Evolutionary conservation across 1,284 basidiomycete species (phyloP).

Genomic region (Ceratobasidium sp.): DNA sequence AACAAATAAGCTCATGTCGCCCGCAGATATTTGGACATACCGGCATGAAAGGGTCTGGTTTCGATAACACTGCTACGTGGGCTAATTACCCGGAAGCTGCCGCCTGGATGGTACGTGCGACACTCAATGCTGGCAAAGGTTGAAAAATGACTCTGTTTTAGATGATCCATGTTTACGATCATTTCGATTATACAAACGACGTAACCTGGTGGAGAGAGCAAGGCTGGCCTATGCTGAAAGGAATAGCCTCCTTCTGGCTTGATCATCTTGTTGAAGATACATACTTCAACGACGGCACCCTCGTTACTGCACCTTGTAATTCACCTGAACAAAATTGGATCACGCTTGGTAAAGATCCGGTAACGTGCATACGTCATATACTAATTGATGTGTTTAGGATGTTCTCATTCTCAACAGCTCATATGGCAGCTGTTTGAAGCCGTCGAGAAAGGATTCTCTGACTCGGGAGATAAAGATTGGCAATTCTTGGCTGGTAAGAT

Average conservation of each 20-base stretch:
- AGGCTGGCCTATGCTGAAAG: conserved; percentile 67
- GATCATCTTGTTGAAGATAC: conserved; percentile 70
- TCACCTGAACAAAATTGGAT: conserved; percentile 75
- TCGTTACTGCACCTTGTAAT: conserved; percentile 74
- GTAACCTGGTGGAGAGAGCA: conserved; percentile 70
- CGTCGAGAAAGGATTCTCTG: conserved; percentile 68
- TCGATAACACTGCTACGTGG: conserved; percentile 62
- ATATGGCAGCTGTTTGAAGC: conserved; percentile 77
- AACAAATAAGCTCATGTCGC: conserved; percentile 13
- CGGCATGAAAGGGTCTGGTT: conserved; percentile 68
- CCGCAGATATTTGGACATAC: conserved; percentile 77
- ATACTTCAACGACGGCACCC: conserved; percentile 69
- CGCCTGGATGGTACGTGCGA: conserved; percentile 69
- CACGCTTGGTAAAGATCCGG: conserved; percentile 62
- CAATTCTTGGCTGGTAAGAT: conserved; percentile 64
- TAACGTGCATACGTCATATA: background rate
- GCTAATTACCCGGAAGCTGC: conserved; percentile 73
- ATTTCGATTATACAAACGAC: conserved; percentile 75
- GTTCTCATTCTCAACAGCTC: conserved; percentile 72
- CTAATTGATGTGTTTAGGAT: conserved; percentile 54
- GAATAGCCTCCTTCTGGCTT: conserved; percentile 71
- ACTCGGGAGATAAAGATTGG: conserved; percentile 67
- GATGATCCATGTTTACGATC: conserved; percentile 81
- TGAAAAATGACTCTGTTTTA: background rate
- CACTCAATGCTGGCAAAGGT: background rate